Evolutionary conservation across 2,329 filamentous ascomycete species (phyloP).

Genomic region (Tolypocladium album): DNA sequence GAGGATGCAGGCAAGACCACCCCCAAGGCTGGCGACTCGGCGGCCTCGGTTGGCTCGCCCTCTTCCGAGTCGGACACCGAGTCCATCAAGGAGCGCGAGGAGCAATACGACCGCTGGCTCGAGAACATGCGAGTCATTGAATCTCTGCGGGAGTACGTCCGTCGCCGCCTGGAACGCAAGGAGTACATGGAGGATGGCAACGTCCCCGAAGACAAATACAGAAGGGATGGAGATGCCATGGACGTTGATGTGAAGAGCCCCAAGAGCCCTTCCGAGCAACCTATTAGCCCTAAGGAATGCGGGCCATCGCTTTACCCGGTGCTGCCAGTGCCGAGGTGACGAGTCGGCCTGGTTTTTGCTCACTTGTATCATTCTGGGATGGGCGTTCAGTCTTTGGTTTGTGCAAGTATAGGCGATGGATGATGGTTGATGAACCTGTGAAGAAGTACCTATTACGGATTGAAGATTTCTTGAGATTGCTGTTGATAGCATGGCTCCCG

Average conservation of each 20-base stretch:
- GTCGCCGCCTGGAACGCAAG: conserved; percentile 42
- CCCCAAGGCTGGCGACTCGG: conserved; percentile 31
- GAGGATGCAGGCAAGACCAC: conserved; percentile 28
- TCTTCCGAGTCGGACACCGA: conserved; percentile 44
- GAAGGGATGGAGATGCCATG: conserved; percentile 20
- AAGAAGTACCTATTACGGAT: too few species aligned
- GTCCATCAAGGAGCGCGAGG: conserved; percentile 44
- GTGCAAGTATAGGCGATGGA: background rate
- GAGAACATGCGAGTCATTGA: conserved; percentile 57
- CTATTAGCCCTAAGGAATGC: conserved; percentile 15
- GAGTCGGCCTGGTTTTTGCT: background rate
- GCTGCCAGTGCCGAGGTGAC: conserved; percentile 21
- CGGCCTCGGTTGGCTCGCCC: conserved; percentile 40
- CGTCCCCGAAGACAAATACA: conserved; percentile 4
- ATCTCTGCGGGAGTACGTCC: conserved; percentile 46
- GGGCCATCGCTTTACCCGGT: conserved; percentile 28
- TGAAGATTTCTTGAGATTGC: background rate
- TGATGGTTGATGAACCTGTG: background rate
- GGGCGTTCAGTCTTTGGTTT: background rate
- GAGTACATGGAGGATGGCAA: conserved; percentile 35
- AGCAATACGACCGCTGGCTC: conserved; percentile 54
- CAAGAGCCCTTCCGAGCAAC: conserved; percentile 12
- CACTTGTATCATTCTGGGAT: background rate
- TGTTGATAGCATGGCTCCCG: background rate
- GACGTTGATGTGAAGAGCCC: conserved; percentile 24